phyloP scores from a whole-genome alignment of 1,284 basidiomycete species.

The Cystobasidium pallidum region DNA sequence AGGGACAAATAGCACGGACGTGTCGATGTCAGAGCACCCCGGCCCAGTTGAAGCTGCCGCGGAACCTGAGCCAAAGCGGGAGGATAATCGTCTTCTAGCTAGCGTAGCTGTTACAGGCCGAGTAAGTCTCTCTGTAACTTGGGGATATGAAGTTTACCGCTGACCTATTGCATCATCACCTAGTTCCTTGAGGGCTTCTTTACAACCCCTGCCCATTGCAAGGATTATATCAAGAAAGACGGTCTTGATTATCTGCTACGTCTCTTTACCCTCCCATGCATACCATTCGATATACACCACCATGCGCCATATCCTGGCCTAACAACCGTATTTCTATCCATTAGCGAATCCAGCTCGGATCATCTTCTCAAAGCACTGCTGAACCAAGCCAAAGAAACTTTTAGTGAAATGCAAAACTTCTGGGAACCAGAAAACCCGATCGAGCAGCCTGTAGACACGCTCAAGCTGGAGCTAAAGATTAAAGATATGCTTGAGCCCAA shows the following conservation, averaged over 20 bases:
- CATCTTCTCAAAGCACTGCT: constrained; percentile 75
- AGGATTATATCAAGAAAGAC: constrained; percentile 82
- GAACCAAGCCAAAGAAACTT: constrained; percentile 70
- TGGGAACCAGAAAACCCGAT: constrained; percentile 61
- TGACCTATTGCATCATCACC: constrained; percentile 16
- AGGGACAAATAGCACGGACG: constrained; percentile 58
- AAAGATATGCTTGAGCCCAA: constrained; percentile 24
- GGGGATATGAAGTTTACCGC: background rate
- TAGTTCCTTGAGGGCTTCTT: constrained; percentile 93
- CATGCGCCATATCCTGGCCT: constrained; percentile 80
- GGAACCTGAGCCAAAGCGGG: constrained; percentile 41
- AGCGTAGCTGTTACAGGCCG: constrained; percentile 47
- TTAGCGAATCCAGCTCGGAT: constrained; percentile 81
- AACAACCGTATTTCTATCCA: constrained; percentile 81
- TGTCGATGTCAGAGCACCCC: constrained; percentile 28
- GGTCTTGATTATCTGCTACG: constrained; percentile 76
- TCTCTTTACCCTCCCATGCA: constrained; percentile 78
- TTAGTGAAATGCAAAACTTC: constrained; percentile 71
- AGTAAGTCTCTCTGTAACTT: constrained; percentile 43
- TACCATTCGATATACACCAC: constrained; percentile 85
- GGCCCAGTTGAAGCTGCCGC: constrained; percentile 49
- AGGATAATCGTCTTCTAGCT: constrained; percentile 43
- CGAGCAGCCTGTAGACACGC: constrained; percentile 4
- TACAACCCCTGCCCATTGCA: constrained; percentile 81
- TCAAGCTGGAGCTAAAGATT: constrained; percentile 9